Conservation (phyloP, 371 early-diverging fungal species). For the Actinomucor elegans region DNA sequence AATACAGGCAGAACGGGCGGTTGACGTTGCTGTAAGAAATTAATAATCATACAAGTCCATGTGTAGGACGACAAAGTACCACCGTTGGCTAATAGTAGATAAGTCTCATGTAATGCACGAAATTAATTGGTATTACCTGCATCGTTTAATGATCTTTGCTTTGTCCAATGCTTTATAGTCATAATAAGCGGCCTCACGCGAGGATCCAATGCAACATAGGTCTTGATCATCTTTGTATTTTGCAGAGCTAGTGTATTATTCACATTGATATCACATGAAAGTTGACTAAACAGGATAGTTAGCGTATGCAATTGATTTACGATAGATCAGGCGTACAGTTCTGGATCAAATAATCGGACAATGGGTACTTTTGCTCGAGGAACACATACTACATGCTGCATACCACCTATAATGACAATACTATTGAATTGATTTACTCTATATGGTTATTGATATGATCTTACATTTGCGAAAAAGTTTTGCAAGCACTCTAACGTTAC, state of each 20-base stretch:
- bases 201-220: constrained; percentile 77
- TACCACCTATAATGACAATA: constrained; percentile 44
- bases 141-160: constrained; percentile 70
- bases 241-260: constrained; percentile 77
- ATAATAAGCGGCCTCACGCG: constrained; percentile 77
- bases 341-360: constrained; percentile 60
- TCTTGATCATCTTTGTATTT: constrained; percentile 77
- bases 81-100: constrained; percentile 67
- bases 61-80: constrained; percentile 93
- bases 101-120: not conserved
- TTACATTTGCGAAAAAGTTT: constrained; percentile 37
- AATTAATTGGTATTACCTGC: constrained; percentile 47
- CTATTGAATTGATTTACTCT: not conserved
- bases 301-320: too few species aligned
- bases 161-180: constrained; percentile 84
- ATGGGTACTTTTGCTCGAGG: constrained; percentile 69
- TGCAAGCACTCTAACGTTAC: constrained; percentile 47
- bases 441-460: not conserved
- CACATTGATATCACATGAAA: constrained; percentile 85
- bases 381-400: constrained; percentile 54
- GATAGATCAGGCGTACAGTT: constrained; percentile 52
- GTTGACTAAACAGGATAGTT: constrained; percentile 34
- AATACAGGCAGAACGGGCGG: constrained; percentile 88
- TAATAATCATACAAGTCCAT: constrained; percentile 88
- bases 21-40: constrained; percentile 86